Evolutionary conservation across 768 basidiomycete species (phyloP).

Genomic region (Cystoderma amianthinum): DNA sequence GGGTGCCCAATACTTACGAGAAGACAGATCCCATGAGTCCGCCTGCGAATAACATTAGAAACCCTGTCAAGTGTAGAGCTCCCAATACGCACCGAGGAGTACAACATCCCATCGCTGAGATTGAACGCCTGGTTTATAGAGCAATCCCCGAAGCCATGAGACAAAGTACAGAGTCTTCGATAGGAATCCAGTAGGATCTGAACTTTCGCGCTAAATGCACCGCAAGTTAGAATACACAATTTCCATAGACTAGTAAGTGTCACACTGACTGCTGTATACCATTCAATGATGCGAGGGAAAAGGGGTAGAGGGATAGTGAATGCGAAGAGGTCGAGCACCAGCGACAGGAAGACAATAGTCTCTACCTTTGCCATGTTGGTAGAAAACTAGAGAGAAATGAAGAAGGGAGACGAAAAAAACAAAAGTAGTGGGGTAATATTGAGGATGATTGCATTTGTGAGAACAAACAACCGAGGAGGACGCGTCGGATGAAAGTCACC

Average conservation of each 20-base stretch:
- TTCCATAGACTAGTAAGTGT: not conserved
- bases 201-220: conserved; percentile 54
- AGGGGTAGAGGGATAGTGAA: conserved; percentile 95
- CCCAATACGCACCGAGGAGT: conserved; percentile 59
- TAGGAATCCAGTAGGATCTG: conserved; percentile 65
- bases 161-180: conserved; percentile 63
- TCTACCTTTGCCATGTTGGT: conserved; percentile 73
- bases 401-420: not conserved
- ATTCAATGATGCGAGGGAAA: conserved; percentile 95
- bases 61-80: not conserved
- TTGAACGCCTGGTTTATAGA: conserved; percentile 53
- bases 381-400: not conserved
- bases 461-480: not conserved
- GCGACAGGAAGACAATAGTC: conserved; percentile 79
- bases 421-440: not conserved
- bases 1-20: conserved; percentile 42
- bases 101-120: conserved; percentile 90
- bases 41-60: conserved; percentile 26
- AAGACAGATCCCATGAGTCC: conserved; percentile 93
- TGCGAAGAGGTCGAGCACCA: conserved; percentile 85
- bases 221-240: conserved; percentile 1
- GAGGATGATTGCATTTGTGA: not conserved
- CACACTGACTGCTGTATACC: conserved; percentile 69
- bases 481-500: not conserved
- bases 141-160: conserved; percentile 54